Base-by-base conservation (phyloP, 108 stramenopile genomes). In the Conticribra guillardii region DNA sequence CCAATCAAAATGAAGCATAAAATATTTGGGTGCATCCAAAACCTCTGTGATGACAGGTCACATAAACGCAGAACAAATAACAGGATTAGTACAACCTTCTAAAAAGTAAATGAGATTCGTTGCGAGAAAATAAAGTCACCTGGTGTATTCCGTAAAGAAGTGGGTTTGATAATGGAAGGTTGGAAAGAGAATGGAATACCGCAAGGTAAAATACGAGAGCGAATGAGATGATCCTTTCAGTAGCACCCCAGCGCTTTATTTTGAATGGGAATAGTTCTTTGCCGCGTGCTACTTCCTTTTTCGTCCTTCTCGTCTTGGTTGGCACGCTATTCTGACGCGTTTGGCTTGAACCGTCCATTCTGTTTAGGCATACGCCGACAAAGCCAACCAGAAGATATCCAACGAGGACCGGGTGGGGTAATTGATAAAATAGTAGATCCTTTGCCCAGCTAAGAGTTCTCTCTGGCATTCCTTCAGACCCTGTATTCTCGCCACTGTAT, bases 11-110 rank as follows among this genome's bases (percentile, higher is more conserved):
- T 41, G 49, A 71, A 85, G 2, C 58, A 47, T 9, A 88, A 29
- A n/a, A 91, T 50, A 49, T 85, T 74, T 1, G 88, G 88, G 50
- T 95, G 93, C 81, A 93, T 87, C 93, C 93, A 95, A 58, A 95
- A 95, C 27, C 93, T 65, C 61, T 79, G 32, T n/a, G n/a, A n/a
- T n/a, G 41, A 44, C 9, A 44, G 41, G n/a, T n/a, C n/a, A n/a
- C n/a, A n/a, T n/a, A n/a, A n/a, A n/a, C n/a, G n/a, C n/a, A n/a
- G n/a, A n/a, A n/a, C n/a, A n/a, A n/a, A n/a, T n/a, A n/a, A n/a
- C n/a, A n/a, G n/a, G n/a, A n/a, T n/a, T n/a, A n/a, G n/a, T n/a
- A n/a, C n/a, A n/a, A n/a, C n/a, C n/a, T n/a, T n/a, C n/a, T n/a
- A n/a, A n/a, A n/a, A n/a, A n/a, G n/a, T n/a, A n/a, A n/a, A n/a